Percentiles rank a stretch among this genome's conserved stretches.
Evolutionary conservation across 176 grass and related monocot species (phyloP).

Genomic region (Triticum urartu): DNA sequence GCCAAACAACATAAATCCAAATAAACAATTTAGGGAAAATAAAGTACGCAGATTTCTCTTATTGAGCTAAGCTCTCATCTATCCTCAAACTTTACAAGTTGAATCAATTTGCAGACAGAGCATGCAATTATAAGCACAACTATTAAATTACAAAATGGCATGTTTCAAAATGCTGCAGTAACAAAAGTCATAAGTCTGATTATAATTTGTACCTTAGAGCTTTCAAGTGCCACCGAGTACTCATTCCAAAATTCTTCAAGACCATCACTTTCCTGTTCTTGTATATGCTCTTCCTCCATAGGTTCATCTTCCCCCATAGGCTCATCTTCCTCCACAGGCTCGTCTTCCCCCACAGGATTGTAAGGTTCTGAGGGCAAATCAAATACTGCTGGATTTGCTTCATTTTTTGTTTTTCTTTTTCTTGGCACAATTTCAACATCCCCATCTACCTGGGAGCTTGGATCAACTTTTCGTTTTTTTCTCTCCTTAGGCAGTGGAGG

Average conservation of each 20-base stretch:
- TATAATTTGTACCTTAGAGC: conserved; percentile 65
- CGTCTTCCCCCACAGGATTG: background rate
- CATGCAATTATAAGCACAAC: conserved; percentile 15
- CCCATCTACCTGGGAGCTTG: conserved; percentile 25
- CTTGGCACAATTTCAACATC: conserved; percentile 19
- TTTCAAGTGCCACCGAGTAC: conserved; percentile 80
- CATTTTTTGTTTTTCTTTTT: conserved; percentile 34
- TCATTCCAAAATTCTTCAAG: conserved; percentile 96
- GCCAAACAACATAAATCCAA: conserved; percentile 10
- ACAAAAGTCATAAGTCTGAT: conserved; percentile 1
- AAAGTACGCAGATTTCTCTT: conserved; percentile 4
- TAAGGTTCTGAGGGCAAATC: conserved; percentile 32
- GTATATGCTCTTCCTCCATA: conserved; percentile 43
- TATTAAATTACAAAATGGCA: conserved; percentile 27
- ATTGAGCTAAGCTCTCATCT: conserved; percentile 10
- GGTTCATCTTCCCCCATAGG: background rate
- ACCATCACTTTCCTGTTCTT: conserved; percentile 63
- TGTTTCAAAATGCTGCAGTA: background rate
- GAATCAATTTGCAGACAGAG: background rate
- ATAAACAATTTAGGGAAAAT: conserved; percentile 14
- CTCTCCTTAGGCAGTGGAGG: conserved; percentile 37
- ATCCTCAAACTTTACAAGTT: background rate
- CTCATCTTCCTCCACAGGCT: conserved; percentile 29
- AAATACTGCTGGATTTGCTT: conserved; percentile 17
- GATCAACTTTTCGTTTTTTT: conserved; percentile 33